Evolutionary conservation across 805 yeast genomes (phyloP).

Genomic region (Teunomyces cretensis): DNA sequence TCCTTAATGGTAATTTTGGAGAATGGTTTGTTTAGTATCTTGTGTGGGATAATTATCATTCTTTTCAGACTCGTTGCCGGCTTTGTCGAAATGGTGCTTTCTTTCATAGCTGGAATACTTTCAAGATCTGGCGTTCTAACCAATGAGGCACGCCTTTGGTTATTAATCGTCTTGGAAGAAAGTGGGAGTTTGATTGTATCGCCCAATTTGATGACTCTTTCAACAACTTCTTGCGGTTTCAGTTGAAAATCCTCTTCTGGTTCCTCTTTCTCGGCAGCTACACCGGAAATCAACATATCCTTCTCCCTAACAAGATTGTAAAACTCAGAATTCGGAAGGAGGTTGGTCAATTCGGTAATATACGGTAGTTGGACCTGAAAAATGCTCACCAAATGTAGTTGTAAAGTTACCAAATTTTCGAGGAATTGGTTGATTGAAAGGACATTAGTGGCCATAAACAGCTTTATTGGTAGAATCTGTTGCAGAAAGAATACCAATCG

Average conservation of each 20-base stretch:
- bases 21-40: conserved; percentile 41
- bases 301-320: conserved; percentile 33
- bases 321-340: conserved; percentile 23
- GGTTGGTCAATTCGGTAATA: conserved; percentile 14
- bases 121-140: not conserved
- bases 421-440: conserved; percentile 19
- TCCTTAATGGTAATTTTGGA: conserved; percentile 36
- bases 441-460: conserved; percentile 27
- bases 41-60: conserved; percentile 40
- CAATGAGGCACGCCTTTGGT: conserved; percentile 13
- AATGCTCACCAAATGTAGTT: conserved; percentile 13
- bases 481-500: conserved; percentile 20
- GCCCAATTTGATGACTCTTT: conserved; percentile 32
- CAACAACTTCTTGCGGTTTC: conserved; percentile 10
- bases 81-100: not conserved
- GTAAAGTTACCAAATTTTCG: conserved; percentile 21
- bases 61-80: conserved; percentile 14
- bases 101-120: not conserved
- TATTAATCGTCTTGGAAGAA: conserved; percentile 16
- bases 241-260: conserved; percentile 10
- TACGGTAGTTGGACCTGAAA: conserved; percentile 18
- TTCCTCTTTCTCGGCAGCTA: conserved; percentile 12
- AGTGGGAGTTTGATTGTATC: conserved; percentile 19
- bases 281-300: conserved; percentile 26
- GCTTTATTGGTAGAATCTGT: conserved; percentile 26